Percentiles rank a stretch among this genome's conserved stretches.
Evolutionary conservation across 805 yeast species (phyloP).

Genomic region (Kurtzmaniella fragi): DNA sequence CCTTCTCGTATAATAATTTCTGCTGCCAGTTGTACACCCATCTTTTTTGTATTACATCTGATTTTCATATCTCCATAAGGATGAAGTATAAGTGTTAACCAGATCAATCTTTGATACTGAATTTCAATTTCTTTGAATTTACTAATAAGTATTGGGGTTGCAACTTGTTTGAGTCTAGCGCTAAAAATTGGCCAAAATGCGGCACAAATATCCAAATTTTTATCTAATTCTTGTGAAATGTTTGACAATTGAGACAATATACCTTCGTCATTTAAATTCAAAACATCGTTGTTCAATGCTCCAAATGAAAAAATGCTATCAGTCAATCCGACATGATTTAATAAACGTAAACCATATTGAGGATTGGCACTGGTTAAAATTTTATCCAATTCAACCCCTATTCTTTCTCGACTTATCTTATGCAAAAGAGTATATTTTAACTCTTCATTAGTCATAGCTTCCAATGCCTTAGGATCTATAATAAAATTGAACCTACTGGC

Average conservation of each 20-base stretch:
- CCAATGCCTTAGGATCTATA: conserved; percentile 53
- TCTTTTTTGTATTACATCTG: conserved; percentile 34
- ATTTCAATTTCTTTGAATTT: conserved; percentile 3
- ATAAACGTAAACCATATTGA: conserved; percentile 53
- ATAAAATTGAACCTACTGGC: conserved; percentile 71
- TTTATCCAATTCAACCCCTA: conserved; percentile 81
- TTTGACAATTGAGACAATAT: conserved; percentile 12
- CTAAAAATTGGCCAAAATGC: conserved; percentile 14
- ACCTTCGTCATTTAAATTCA: conserved; percentile 11
- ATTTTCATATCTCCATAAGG: conserved; percentile 43
- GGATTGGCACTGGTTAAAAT: conserved; percentile 64
- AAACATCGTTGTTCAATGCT: conserved; percentile 12
- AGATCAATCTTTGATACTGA: conserved; percentile 25
- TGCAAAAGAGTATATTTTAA: conserved; percentile 55
- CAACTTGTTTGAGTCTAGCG: not conserved
- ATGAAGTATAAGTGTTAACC: conserved; percentile 46
- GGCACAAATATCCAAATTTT: conserved; percentile 18
- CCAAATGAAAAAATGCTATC: conserved; percentile 51
- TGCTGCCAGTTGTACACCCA: conserved; percentile 32
- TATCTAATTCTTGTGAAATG: conserved; percentile 8
- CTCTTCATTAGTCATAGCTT: conserved; percentile 58
- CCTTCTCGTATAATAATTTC: conserved; percentile 62
- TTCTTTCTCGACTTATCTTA: conserved; percentile 85
- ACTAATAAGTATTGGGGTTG: not conserved
- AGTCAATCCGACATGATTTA: conserved; percentile 51